Evolutionary conservation across 2,329 filamentous ascomycete species (phyloP).

Genomic region (Fusarium guadeloupense): DNA sequence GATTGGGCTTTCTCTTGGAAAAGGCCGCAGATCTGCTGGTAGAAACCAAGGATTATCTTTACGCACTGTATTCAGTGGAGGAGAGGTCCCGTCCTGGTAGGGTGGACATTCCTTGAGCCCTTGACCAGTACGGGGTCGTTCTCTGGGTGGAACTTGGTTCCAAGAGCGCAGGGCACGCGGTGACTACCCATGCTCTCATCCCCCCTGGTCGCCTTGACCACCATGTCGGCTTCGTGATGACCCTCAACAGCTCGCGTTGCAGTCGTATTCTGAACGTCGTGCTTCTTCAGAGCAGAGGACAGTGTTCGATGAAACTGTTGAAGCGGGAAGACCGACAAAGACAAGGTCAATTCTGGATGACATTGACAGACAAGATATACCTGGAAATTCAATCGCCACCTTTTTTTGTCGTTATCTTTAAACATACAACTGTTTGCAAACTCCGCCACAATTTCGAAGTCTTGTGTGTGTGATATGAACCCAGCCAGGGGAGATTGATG

Average conservation of each 20-base stretch:
- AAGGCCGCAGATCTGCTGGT: constrained; percentile 47
- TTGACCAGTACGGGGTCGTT: constrained; percentile 36
- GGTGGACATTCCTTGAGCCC: constrained; percentile 41
- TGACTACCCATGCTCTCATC: constrained; percentile 29
- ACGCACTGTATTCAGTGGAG: constrained; percentile 39
- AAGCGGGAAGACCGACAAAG: constrained; percentile 20
- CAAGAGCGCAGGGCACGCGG: constrained; percentile 35
- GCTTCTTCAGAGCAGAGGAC: constrained; percentile 18
- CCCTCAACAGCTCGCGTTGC: constrained; percentile 30
- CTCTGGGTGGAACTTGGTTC: constrained; percentile 29
- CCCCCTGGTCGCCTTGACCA: constrained; percentile 40
- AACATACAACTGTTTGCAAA: constrained; percentile 8
- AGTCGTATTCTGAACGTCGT: constrained; percentile 23
- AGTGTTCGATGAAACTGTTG: constrained; percentile 25
- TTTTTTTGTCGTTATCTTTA: constrained; percentile 1
- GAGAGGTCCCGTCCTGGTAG: constrained; percentile 16
- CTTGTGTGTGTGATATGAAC: constrained; percentile 29
- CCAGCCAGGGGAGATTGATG: constrained; percentile 39
- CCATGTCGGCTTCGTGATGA: constrained; percentile 39
- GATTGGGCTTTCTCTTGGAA: constrained; percentile 42
- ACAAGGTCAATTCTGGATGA: constrained; percentile 19
- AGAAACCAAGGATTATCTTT: constrained; percentile 30
- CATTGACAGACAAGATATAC: constrained; percentile 13
- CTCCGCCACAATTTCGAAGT: constrained; percentile 43
- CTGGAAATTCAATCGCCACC: constrained; percentile 28